Conservation (phyloP, 495 filamentous ascomycete genomes). For the Copromyces sp. region DNA sequence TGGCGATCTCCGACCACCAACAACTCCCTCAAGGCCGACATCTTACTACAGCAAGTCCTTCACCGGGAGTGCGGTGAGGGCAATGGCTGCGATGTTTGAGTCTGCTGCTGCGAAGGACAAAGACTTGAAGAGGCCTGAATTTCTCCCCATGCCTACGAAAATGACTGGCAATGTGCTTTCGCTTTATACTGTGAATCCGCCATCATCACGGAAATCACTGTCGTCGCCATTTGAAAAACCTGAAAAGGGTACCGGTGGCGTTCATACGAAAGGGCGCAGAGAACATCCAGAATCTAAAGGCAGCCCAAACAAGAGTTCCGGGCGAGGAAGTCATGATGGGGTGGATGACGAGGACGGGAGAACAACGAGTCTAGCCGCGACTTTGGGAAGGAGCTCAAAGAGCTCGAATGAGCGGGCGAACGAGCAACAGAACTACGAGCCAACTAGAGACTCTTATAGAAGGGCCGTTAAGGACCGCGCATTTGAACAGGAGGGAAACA, state of each 20-base stretch:
- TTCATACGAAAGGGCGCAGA: not conserved
- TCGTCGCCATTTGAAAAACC: not conserved
- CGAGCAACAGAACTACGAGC: not conserved
- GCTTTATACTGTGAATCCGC: conserved; percentile 18
- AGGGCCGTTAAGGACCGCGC: not conserved
- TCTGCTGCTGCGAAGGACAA: conserved; percentile 14
- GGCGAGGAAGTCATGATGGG: not conserved
- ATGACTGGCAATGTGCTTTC: conserved; percentile 17
- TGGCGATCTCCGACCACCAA: not conserved
- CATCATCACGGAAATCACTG: conserved; percentile 6
- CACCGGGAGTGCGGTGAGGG: conserved; percentile 27
- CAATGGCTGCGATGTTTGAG: conserved; percentile 36
- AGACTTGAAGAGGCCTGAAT: not conserved
- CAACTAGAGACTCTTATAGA: not conserved
- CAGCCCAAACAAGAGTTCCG: not conserved
- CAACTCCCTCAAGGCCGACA: not conserved
- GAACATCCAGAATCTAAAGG: not conserved
- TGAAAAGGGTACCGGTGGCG: not conserved
- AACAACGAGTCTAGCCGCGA: not conserved
- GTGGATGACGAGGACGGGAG: not conserved
- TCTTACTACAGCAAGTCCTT: not conserved
- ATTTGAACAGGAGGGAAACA: not conserved
- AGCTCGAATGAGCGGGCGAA: not conserved
- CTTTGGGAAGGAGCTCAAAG: not conserved
- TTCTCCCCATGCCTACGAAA: not conserved